Base-by-base conservation (phyloP, 2,329 filamentous ascomycete species). In the Pestalotiopsis sp. region DNA sequence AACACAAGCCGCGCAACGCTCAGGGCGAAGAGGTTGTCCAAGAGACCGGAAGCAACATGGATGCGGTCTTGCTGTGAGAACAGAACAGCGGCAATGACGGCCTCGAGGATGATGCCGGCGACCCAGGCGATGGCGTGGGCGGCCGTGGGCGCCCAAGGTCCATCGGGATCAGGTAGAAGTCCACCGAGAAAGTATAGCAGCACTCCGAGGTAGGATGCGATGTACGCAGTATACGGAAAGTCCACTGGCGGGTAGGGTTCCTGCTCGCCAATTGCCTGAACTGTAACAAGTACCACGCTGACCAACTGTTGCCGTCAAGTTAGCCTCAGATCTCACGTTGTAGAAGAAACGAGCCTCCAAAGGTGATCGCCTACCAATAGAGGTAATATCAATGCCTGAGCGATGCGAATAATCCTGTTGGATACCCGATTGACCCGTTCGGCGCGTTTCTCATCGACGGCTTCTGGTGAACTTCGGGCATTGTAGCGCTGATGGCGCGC, bases 131-230 rank as follows among this genome's bases (percentile, higher is more conserved):
- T 75, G 67, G 76, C 74, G 52, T 83, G 81, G 23, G 81, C 71
- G 20, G 75, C 69, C 11, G 74, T 75, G 1, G 81, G 82, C 4
- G 78, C 77, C 82, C 82, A 84, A 6, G 82, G 82, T 1, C 82
- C 82, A 70, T 83, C 81, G 1, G 82, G 82, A 52, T 84, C 80
- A 3, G 82, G 82, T 6, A 84, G 75, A 64, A 84, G 72, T 2
- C 82, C 82, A 25, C 79, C 79, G 3, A 82, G 68, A 60, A 81
- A 83, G 69, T 82, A 84, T 3, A 84, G 77, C 4, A 83, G 58
- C 3, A 82, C 81, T 7, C 76, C 81, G 14, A 81, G 79, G 63
- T 82, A 76, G 3, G 82, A 81, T 5, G 82, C 79, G 68, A 83
- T 66, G 70, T 81, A 84, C 13, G 81, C 80, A 71, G 79, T 83